phyloP scores from a whole-genome alignment of 345 rosid genomes.

The Pugionium cornutum region DNA sequence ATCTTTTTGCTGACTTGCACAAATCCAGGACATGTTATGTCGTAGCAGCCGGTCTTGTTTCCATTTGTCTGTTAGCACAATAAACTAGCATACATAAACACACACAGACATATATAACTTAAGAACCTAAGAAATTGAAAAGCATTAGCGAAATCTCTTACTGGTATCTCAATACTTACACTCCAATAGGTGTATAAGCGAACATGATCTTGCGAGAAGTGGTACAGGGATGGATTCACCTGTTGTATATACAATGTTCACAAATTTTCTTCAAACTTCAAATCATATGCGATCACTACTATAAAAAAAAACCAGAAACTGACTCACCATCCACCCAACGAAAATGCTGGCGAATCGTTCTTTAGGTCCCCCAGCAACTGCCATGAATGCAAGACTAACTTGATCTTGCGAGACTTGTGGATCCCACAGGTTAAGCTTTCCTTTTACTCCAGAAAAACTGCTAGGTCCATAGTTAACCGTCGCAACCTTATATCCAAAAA shows the following conservation, averaged over 20 bases:
- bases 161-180: conserved; percentile 29
- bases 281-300: background rate
- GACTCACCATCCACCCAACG: conserved; percentile 40
- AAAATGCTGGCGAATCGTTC: conserved; percentile 25
- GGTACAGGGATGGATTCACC: conserved; percentile 32
- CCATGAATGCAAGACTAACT: conserved; percentile 32
- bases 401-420: conserved; percentile 25
- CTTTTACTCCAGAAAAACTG: conserved; percentile 18
- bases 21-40: conserved; percentile 36
- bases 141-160: too few species aligned
- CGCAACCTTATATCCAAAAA: conserved; percentile 28
- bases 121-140: too few species aligned
- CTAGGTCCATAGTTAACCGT: background rate
- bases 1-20: conserved; percentile 36
- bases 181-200: conserved; percentile 36
- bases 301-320: background rate
- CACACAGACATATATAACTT: too few species aligned
- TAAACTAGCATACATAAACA: background rate
- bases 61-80: conserved; percentile 35
- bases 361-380: conserved; percentile 9
- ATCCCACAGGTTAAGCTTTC: conserved; percentile 35
- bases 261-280: background rate
- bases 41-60: conserved; percentile 32
- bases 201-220: conserved; percentile 9
- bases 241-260: background rate